A percentile compares a stretch with the other conserved stretches of the same genome.
Conservation (phyloP, 805 yeast species). For the Scheffersomyces coipomensis region DNA sequence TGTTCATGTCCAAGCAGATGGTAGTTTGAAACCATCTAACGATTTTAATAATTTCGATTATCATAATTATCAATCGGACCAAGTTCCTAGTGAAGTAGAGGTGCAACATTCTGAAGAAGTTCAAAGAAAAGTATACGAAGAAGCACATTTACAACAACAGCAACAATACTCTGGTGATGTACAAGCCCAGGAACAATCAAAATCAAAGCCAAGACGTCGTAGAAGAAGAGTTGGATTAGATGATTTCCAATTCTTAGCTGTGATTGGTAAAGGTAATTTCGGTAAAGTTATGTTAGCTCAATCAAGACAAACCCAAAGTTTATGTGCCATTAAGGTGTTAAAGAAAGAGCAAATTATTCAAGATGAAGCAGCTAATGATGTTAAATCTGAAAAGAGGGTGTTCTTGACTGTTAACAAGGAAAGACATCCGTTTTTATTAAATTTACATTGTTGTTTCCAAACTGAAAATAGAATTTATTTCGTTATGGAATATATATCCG, state of each 20-base stretch:
- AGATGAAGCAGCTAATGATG: slow-evolving; percentile 94
- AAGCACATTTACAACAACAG: slow-evolving; percentile 10
- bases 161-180: slow-evolving; percentile 9
- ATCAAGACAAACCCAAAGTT: slow-evolving; percentile 72
- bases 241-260: slow-evolving; percentile 92
- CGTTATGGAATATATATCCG: slow-evolving; percentile 97
- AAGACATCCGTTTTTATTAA: slow-evolving; percentile 88
- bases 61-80: slow-evolving; percentile 11
- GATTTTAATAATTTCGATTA: slow-evolving; percentile 11
- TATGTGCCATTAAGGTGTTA: slow-evolving; percentile 95
- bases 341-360: slow-evolving; percentile 95
- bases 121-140: slow-evolving; percentile 2
- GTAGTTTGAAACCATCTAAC: neutral
- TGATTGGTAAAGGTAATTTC: slow-evolving; percentile 96
- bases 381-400: slow-evolving; percentile 91
- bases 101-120: slow-evolving; percentile 7
- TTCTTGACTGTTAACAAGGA: slow-evolving; percentile 81
- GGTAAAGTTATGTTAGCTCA: slow-evolving; percentile 98
- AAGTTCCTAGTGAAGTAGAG: slow-evolving; percentile 5
- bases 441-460: slow-evolving; percentile 93
- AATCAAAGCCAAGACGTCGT: slow-evolving; percentile 29
- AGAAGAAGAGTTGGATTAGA: slow-evolving; percentile 86
- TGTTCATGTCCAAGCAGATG: neutral
- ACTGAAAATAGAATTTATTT: slow-evolving; percentile 96
- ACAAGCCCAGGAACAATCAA: slow-evolving; percentile 11